Evolutionary conservation across 2,329 filamentous ascomycete species (phyloP).

Genomic region (Drechslerella dactyloides): DNA sequence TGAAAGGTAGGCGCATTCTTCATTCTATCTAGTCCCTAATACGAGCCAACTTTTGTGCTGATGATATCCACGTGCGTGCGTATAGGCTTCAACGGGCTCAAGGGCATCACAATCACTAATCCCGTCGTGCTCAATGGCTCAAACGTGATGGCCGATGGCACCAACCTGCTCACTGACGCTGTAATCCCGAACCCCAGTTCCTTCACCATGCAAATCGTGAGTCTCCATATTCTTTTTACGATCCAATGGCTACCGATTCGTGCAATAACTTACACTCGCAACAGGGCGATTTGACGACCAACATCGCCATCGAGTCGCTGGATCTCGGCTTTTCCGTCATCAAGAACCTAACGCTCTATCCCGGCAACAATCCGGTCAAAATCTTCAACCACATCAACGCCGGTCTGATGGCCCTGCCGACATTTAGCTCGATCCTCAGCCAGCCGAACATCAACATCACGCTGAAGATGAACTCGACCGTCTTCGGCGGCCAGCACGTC

Average conservation of each 20-base stretch:
- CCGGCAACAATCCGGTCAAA: conserved; percentile 66
- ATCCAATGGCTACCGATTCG: background rate
- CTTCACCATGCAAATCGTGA: conserved; percentile 69
- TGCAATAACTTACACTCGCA: background rate
- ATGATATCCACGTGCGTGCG: background rate
- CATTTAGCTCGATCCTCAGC: conserved; percentile 56
- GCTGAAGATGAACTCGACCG: conserved; percentile 52
- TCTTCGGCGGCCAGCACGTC: conserved; percentile 50
- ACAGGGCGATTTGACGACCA: conserved; percentile 70
- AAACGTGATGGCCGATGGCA: conserved; percentile 59
- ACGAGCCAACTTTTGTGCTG: too few relatives aligned
- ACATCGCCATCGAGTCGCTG: conserved; percentile 64
- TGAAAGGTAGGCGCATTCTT: conserved; percentile 58
- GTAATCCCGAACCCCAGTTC: conserved; percentile 70
- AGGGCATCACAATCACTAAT: conserved; percentile 64
- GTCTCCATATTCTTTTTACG: conserved; percentile 53
- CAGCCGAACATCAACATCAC: conserved; percentile 42
- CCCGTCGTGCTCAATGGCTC: conserved; percentile 60
- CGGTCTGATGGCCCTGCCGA: conserved; percentile 59
- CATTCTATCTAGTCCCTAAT: too few relatives aligned
- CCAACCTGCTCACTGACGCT: conserved; percentile 68
- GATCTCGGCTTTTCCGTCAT: conserved; percentile 66
- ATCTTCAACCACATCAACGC: conserved; percentile 64
- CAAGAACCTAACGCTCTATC: conserved; percentile 65
- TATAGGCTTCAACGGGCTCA: conserved; percentile 62